Base-by-base conservation (phyloP, 2,329 filamentous ascomycete genomes). In the Calonectria naviculata region DNA sequence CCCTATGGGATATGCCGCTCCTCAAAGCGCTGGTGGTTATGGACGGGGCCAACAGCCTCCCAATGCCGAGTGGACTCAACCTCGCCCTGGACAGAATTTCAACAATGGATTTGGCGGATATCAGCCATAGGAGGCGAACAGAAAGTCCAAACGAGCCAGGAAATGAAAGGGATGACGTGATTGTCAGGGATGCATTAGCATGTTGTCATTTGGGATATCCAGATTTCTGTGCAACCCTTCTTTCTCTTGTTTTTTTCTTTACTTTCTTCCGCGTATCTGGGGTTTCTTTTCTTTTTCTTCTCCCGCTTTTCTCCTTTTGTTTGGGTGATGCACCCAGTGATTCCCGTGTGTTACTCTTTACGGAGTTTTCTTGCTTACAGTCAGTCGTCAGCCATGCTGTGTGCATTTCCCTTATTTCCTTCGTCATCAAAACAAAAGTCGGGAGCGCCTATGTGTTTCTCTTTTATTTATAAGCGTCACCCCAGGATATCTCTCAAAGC, bases 1-100 rank as follows among this genome's bases (percentile, higher is more conserved):
- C 80, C 91, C 90, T 70, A 93, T 94, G 89, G 89, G 89, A 74
- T 94, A 93, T 84, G 93, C 89, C 79, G 92, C 87, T 74, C 93
- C 89, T 77, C 89, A 92, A 76, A 97, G 93, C 81, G 93, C 94
- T 77, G 94, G 94, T 78, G 94, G 94, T 72, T 98, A 95, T 80
- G 94, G 94, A 73, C 94, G 95, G 81, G 94, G 94, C 75, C 89
- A 91, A 77, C 87, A 89, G 79, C 86, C 87, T 44, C 87, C 89
- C 46, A 89, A 88, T 74, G 80, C 86, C 73, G 88, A 89, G 78
- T 90, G 89, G 89, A 82, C 84, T 67, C 87, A 89, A 80, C 83
- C 86, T 62, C 84, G 84, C 63, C 85, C 85, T 29, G 86, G 86
- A 67, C 89, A 91, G 80, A 89, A 88, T 81, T 91, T 89, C 82